phyloP scores from a whole-genome alignment of 352 stramenopile genomes.

The Phytopythium sindhum region DNA sequence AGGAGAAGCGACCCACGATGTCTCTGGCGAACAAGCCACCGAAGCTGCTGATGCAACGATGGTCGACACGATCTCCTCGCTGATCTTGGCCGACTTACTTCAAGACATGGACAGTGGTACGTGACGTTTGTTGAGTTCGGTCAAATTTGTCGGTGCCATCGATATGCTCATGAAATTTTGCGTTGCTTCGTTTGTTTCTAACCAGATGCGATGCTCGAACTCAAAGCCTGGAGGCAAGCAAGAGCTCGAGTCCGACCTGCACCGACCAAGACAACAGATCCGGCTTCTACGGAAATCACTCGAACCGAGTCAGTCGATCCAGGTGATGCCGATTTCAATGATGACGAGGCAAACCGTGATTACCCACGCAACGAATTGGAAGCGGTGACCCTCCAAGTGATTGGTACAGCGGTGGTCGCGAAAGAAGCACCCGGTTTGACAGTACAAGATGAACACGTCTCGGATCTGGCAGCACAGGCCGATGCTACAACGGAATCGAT shows the following conservation, averaged over 20 bases:
- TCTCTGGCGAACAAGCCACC: not conserved
- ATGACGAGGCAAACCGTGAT: not conserved
- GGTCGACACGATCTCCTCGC: conserved; percentile 3
- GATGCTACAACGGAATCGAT: not conserved
- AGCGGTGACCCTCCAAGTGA: not conserved
- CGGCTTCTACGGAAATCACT: too few relatives aligned
- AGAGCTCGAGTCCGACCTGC: not conserved
- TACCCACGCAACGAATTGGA: not conserved
- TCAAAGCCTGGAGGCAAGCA: not conserved
- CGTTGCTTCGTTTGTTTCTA: not conserved
- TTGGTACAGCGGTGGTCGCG: not conserved
- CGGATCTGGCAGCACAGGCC: not conserved
- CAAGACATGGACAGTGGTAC: conserved; percentile 17
- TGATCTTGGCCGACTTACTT: conserved; percentile 22
- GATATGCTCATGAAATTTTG: not conserved
- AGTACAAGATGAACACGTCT: not conserved
- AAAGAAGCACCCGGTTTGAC: not conserved
- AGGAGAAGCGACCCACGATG: not conserved
- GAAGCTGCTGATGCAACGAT: not conserved
- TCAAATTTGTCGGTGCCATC: not conserved
- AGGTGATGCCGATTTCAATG: not conserved
- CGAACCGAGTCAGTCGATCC: not conserved
- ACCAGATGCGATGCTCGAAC: not conserved
- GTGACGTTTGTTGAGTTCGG: not conserved
- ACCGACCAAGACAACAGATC: too few relatives aligned